Base-by-base conservation (phyloP, 2,329 filamentous ascomycete genomes). In the Colletotrichum sp. region DNA sequence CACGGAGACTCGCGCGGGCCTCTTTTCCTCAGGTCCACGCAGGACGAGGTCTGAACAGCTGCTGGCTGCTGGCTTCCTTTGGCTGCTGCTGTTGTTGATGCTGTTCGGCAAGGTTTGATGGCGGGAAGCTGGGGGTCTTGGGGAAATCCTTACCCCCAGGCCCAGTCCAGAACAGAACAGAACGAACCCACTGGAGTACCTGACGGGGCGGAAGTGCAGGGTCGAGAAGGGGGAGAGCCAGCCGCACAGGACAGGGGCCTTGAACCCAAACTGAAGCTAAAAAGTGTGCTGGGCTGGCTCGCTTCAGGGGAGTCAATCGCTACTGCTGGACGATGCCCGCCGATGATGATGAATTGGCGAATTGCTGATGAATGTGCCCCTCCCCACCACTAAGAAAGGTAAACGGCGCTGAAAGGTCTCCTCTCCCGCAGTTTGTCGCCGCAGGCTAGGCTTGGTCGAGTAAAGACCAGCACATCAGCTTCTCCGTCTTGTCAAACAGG, bases 231-330 rank as follows among this genome's bases (percentile, higher is more conserved):
- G 52, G 25, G 22, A 34, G 65, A 43, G 61, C 70, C 65, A 74
- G 74, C 74, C 74, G 58, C 58, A 70, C 64, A 69, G 66, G 16
- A 66, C 70, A 76, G 58, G 74, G 74, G 65, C 56, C 22, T 36
- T 64, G 71, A 68, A 52, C 70, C 34, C 25, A 56, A 27, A 22
- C 25, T 8, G 52, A 56, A 56, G 25, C 52, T 56, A 74, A 61
- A 66, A 60, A 64, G 25, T n/a, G 18, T 43, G 39, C 39, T n/a
- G 39, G 39, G 55, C 62, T 52, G 73, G 55, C 43, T 52, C 39
- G 64, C 70, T 74, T 76, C 74, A 76, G 72, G 72, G 72, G 68
- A 75, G 67, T 30, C 36, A 65, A 66, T 65, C 18, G 39, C 39
- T 43, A 48, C 62, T 56, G 64, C 52, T 39, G 52, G 34, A 39